phyloP scores from a whole-genome alignment of 176 grass and related monocot genomes.

The Zoysia pacifica region DNA sequence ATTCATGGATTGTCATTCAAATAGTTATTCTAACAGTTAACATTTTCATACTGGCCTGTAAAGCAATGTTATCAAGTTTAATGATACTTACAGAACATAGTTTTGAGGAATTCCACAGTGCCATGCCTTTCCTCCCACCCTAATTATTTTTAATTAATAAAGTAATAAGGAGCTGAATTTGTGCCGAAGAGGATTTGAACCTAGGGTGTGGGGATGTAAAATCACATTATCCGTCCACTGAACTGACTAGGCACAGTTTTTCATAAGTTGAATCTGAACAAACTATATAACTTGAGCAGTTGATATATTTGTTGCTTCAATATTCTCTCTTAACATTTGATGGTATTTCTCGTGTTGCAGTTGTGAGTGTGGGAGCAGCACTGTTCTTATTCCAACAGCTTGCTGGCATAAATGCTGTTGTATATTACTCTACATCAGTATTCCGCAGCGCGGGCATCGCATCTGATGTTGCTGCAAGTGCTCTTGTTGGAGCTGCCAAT shows the following conservation, averaged over 20 bases:
- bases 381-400: constrained; percentile 96
- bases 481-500: constrained; percentile 95
- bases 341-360: constrained; percentile 50
- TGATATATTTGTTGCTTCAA: not conserved
- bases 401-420: constrained; percentile 98
- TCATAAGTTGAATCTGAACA: not conserved
- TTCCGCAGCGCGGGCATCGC: constrained; percentile 89
- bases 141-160: no score
- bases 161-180: no score
- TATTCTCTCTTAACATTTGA: not conserved
- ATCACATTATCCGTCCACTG: no score
- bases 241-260: not conserved
- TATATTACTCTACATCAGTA: constrained; percentile 98
- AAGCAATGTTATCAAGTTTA: not conserved
- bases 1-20: not conserved
- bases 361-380: constrained; percentile 92
- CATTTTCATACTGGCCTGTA: not conserved
- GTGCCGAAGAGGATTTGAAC: no score
- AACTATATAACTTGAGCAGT: constrained; percentile 25
- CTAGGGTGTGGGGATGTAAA: no score
- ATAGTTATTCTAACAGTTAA: not conserved
- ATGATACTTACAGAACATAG: not conserved
- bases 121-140: no score
- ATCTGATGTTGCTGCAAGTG: constrained; percentile 98
- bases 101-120: not conserved